Evolutionary conservation across 1,139 yeast genomes (phyloP), one percentile per base, ranked within the genome.

Genomic region (Hyphopichia wangnamkhiaoensis): DNA sequence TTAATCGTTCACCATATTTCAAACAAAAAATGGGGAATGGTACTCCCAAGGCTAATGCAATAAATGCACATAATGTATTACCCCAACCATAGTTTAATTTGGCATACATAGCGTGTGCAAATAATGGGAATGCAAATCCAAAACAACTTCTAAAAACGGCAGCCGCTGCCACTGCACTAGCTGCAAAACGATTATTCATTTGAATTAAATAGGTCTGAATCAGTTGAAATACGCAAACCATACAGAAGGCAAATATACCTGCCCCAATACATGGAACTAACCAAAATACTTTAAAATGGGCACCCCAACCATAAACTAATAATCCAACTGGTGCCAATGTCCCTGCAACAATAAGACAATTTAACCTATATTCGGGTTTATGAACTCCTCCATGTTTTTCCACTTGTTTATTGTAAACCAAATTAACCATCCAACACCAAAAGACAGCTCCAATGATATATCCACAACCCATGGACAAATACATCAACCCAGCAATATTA

Each of bases 241-340:
- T 68, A 3, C 81, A 79, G 47, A 76, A 69, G 4, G 84, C 80
- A 58, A 78, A 81, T 12, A 80, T 63, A 2, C 63, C 75, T 9
- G 77, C 65, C 3, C 85, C 86, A 23, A 80, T 61, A 14, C 65
- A 61, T 1, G 86, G 84, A 68, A 80, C 75, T 25, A 81, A 65
- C 82, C 85, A 81, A 42, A 60, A 74, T 30, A 65, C 47, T 36
- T 63, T 55, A 23, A 67, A 65, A 46, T 80, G 65, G 1, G 82
- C 83, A 21, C 79, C 68, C 85, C 86, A 81, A 3, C 87, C 86
- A 52, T 77, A 81, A 74, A 83, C 74, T 31, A 81, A 60, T 31
- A 81, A 63, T 0, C 83, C 84, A 26, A 66, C 56, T 1, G 84
- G 79, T 33, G 75, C 61, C 3, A 73, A 60, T 3, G 79, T 42